These are phyloP conservation scores for Delphinella strobiligena DNA, from an alignment of 2,329 filamentous ascomycete genomes.

Conservation along the genomic window DNA sequence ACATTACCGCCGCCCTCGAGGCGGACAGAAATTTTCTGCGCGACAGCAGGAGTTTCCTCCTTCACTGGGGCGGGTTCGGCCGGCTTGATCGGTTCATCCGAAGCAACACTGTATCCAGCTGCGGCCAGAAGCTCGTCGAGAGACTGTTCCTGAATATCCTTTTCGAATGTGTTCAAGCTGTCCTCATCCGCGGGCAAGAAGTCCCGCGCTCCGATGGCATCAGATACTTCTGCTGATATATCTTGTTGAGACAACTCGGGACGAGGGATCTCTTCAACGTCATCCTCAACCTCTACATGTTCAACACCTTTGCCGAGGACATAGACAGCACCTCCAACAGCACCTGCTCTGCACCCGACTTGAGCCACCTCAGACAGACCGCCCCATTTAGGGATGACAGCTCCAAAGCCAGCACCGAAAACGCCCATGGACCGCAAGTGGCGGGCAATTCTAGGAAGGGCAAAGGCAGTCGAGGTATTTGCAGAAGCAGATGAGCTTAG, in stretches of 20 bases:
- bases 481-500: slow-evolving; percentile 50
- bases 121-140: slow-evolving; percentile 8
- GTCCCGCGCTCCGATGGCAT: slow-evolving; percentile 3
- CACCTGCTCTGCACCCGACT: slow-evolving; percentile 78
- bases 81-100: slow-evolving; percentile 2
- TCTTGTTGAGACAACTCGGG: slow-evolving; percentile 2
- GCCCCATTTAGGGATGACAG: slow-evolving; percentile 87
- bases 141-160: slow-evolving; percentile 7
- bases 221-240: slow-evolving; percentile 3
- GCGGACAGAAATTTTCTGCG: slow-evolving; percentile 8
- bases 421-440: slow-evolving; percentile 79
- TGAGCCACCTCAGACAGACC: slow-evolving; percentile 81
- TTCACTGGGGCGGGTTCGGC: not conserved
- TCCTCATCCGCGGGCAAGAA: slow-evolving; percentile 3
- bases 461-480: slow-evolving; percentile 51
- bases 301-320: slow-evolving; percentile 59
- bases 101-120: slow-evolving; percentile 7
- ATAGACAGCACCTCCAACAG: slow-evolving; percentile 84
- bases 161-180: slow-evolving; percentile 5
- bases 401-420: slow-evolving; percentile 80
- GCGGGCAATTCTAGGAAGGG: slow-evolving; percentile 60
- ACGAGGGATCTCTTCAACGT: slow-evolving; percentile 6
- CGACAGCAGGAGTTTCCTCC: not conserved
- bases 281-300: slow-evolving; percentile 13
- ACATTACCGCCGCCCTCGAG: slow-evolving; percentile 20